phyloP scores from a whole-genome alignment of 2,329 filamentous ascomycete species.

The Xylaria sp. region DNA sequence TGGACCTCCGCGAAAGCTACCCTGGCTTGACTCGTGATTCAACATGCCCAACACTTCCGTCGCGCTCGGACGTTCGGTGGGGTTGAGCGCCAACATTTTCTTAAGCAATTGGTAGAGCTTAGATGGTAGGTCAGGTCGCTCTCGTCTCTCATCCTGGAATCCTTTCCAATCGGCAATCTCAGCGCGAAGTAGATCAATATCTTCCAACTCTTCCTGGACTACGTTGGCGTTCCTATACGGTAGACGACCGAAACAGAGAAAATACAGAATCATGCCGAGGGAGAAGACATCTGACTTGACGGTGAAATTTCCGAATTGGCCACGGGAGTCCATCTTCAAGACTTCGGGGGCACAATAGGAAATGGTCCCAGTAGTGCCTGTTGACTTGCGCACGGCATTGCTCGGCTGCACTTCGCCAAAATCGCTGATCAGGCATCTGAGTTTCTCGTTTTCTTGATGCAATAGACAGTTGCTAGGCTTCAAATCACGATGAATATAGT shows the following conservation, averaged over 20 bases:
- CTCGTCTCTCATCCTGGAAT: slow-evolving; percentile 79
- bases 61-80: slow-evolving; percentile 80
- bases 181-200: slow-evolving; percentile 82
- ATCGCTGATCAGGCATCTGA: slow-evolving; percentile 91
- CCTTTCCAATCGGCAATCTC: slow-evolving; percentile 91
- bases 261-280: slow-evolving; percentile 97
- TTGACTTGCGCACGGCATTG: slow-evolving; percentile 83
- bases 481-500: slow-evolving; percentile 94
- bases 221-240: slow-evolving; percentile 87
- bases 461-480: slow-evolving; percentile 96
- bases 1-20: slow-evolving; percentile 52
- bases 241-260: slow-evolving; percentile 92
- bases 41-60: slow-evolving; percentile 85
- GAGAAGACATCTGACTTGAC: slow-evolving; percentile 99
- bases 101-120: slow-evolving; percentile 88
- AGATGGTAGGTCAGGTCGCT: slow-evolving; percentile 83
- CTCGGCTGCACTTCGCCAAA: slow-evolving; percentile 96
- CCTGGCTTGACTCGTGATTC: slow-evolving; percentile 69
- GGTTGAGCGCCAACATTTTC: slow-evolving; percentile 80
- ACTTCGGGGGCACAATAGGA: slow-evolving; percentile 98
- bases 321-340: slow-evolving; percentile 72
- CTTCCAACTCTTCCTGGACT: slow-evolving; percentile 90
- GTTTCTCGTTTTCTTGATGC: slow-evolving; percentile 76
- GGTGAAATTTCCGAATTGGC: slow-evolving; percentile 89
- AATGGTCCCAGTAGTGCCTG: slow-evolving; percentile 93